Evolutionary conservation across 2,329 filamentous ascomycete species (phyloP).

Genomic region (Epichloe festucae): DNA sequence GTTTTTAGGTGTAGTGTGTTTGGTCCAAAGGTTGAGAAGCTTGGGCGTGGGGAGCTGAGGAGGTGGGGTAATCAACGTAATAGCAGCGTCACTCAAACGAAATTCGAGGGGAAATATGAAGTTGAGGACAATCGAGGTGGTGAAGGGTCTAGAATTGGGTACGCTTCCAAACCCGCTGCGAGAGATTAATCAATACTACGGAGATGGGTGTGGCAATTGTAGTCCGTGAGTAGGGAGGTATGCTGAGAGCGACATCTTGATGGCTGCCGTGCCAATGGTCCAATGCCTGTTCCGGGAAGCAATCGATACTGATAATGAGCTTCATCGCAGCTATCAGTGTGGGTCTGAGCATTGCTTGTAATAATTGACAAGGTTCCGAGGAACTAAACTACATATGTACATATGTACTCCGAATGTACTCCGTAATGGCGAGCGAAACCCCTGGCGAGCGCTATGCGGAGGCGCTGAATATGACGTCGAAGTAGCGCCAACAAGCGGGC

Average conservation of each 20-base stretch:
- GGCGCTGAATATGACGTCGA: slow-evolving; percentile 3
- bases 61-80: not conserved
- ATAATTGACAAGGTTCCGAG: not conserved
- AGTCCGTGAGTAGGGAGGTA: too few species aligned
- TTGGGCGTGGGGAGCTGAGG: not conserved
- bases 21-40: not conserved
- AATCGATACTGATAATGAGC: not conserved
- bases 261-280: not conserved
- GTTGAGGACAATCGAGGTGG: not conserved
- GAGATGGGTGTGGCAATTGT: not conserved
- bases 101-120: too few species aligned
- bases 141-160: not conserved
- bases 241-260: not conserved
- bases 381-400: too few species aligned
- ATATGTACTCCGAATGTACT: not conserved
- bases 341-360: not conserved
- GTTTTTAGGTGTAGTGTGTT: not conserved
- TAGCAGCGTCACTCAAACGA: not conserved
- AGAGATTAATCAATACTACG: not conserved
- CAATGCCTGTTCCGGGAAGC: not conserved
- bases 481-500: not conserved
- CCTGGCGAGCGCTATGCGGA: not conserved
- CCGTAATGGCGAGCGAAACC: not conserved
- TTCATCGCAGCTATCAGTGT: not conserved
- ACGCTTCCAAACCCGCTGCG: not conserved